These are phyloP conservation scores for Venturiaceae sp. DNA, from an alignment of 2,329 filamentous ascomycete species.

Conservation along the genomic window DNA sequence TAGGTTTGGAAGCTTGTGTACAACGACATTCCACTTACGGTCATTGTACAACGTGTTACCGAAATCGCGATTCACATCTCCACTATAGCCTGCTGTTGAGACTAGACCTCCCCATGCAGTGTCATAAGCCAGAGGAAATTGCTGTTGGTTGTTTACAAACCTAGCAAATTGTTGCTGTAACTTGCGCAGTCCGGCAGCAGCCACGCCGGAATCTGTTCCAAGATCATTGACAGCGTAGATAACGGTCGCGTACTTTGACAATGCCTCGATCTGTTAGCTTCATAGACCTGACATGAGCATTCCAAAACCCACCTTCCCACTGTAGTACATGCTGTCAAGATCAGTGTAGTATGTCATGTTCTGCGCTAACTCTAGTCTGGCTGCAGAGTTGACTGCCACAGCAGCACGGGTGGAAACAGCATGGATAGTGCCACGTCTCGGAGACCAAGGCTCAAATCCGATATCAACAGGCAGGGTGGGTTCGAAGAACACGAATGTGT, in stretches of 20 bases:
- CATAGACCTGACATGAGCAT: background rate
- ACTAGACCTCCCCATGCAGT: constrained; percentile 70
- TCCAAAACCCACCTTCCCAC: constrained; percentile 48
- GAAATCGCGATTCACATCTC: constrained; percentile 64
- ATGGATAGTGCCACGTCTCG: constrained; percentile 29
- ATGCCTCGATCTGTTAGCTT: constrained; percentile 10
- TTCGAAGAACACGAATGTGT: constrained; percentile 58
- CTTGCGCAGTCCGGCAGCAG: constrained; percentile 38
- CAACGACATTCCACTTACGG: constrained; percentile 22
- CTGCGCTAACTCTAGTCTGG: constrained; percentile 65
- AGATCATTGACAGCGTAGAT: constrained; percentile 40
- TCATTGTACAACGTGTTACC: constrained; percentile 79
- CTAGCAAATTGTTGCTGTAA: constrained; percentile 35
- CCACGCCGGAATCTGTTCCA: constrained; percentile 40
- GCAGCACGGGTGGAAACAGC: constrained; percentile 40
- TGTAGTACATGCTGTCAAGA: constrained; percentile 83
- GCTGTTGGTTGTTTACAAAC: constrained; percentile 35
- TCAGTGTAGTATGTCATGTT: constrained; percentile 63
- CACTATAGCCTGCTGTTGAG: constrained; percentile 62
- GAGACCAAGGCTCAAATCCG: constrained; percentile 70
- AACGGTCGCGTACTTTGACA: constrained; percentile 31
- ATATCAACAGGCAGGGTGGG: constrained; percentile 59
- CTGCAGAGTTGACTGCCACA: constrained; percentile 49
- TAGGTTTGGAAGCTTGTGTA: background rate
- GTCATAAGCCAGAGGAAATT: constrained; percentile 46